Percentiles rank a stretch among this genome's conserved stretches.
Evolutionary conservation across 345 rosid genomes (phyloP).

Genomic region (Viola odorata): DNA sequence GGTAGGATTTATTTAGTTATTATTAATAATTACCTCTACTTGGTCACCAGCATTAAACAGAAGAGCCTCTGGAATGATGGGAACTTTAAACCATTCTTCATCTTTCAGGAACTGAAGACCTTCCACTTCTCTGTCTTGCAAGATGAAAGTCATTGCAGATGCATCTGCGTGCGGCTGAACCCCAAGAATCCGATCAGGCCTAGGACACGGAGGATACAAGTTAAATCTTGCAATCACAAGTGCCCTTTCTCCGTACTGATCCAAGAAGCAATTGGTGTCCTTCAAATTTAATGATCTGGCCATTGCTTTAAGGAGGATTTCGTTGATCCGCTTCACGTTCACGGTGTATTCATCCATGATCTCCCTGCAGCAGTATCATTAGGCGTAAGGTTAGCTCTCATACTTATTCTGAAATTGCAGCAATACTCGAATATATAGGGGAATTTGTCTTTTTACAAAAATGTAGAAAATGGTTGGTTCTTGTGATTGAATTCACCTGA

Average conservation of each 20-base stretch:
- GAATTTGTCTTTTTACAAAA: not conserved
- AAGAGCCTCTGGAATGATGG: conserved; percentile 37
- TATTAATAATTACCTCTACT: conserved; percentile 11
- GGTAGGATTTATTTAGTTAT: no score
- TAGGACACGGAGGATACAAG: conserved; percentile 54
- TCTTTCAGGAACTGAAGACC: conserved; percentile 55
- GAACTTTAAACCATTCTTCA: conserved; percentile 43
- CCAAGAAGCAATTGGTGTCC: conserved; percentile 38
- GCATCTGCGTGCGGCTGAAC: conserved; percentile 57
- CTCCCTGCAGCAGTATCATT: conserved; percentile 16
- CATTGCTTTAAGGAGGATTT: conserved; percentile 39
- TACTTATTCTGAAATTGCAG: not conserved
- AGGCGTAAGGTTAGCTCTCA: not conserved
- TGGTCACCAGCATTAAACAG: conserved; percentile 54
- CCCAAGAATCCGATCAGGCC: conserved; percentile 47
- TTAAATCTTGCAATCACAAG: conserved; percentile 44
- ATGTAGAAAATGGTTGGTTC: not conserved
- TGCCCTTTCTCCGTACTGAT: conserved; percentile 39
- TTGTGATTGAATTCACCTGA: conserved; percentile 31
- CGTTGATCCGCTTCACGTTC: conserved; percentile 21
- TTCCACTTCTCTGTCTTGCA: conserved; percentile 55
- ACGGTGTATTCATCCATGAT: conserved; percentile 35
- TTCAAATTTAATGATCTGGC: conserved; percentile 45
- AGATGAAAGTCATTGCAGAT: conserved; percentile 46
- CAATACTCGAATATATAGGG: not conserved